Evolutionary conservation across 106 monocot genomes (phyloP).

Genomic region (Chionographis japonica): DNA sequence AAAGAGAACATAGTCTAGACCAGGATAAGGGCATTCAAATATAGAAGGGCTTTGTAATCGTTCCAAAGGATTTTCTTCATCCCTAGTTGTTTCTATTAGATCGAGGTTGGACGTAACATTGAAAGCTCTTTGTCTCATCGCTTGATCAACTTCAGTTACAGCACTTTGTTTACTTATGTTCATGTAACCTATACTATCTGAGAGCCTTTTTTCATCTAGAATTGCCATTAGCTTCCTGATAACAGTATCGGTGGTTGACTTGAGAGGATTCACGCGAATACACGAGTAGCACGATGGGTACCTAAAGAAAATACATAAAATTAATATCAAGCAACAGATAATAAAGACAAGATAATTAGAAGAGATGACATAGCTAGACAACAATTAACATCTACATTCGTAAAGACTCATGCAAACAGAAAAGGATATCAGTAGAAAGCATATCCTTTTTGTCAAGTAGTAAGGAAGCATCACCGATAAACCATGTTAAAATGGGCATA

Average conservation of each 20-base stretch:
- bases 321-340: not conserved
- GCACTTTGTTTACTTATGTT: constrained; percentile 2
- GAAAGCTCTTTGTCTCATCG: constrained; percentile 1
- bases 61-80: constrained; percentile 8
- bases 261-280: constrained; percentile 81
- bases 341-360: not conserved
- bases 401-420: too few species aligned
- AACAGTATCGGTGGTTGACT: constrained; percentile 48
- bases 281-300: constrained; percentile 86
- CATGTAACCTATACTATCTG: constrained; percentile 7
- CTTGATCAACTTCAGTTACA: constrained; percentile 9
- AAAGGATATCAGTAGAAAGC: too few species aligned
- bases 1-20: constrained; percentile 75
- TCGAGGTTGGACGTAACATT: not conserved
- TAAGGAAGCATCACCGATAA: too few species aligned
- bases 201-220: constrained; percentile 22
- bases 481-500: too few species aligned
- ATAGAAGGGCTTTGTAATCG: constrained; percentile 20
- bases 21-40: constrained; percentile 47
- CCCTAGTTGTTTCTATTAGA: not conserved
- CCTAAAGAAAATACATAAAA: constrained; percentile 29
- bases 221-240: constrained; percentile 42
- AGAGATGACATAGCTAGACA: not conserved
- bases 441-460: too few species aligned
- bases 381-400: too few species aligned